phyloP scores from a whole-genome alignment of 495 filamentous ascomycete genomes.

The Trichodelitschia bisporula region DNA sequence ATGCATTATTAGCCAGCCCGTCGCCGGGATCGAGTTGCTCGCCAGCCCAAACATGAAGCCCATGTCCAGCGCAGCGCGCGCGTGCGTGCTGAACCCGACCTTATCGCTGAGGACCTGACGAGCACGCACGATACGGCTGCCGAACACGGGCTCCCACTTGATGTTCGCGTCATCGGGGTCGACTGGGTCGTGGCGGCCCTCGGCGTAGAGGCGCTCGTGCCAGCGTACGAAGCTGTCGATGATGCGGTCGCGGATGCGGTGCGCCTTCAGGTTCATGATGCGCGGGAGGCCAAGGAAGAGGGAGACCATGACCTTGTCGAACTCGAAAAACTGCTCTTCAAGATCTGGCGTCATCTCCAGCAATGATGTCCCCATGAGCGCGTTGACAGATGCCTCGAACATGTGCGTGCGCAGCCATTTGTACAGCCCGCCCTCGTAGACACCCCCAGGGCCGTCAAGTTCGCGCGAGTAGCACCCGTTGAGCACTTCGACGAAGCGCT shows the following conservation, averaged over 20 bases:
- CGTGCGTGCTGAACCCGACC: constrained; percentile 2
- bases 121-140: constrained; percentile 4
- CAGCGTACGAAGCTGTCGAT: constrained; percentile 5
- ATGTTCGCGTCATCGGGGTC: constrained; percentile 7
- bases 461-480: constrained; percentile 1
- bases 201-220: constrained; percentile 4
- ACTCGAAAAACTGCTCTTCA: constrained; percentile 8
- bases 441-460: constrained; percentile 1
- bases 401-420: constrained; percentile 7
- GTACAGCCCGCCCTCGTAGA: constrained; percentile 7
- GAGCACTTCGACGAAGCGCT: constrained; percentile 2
- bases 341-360: constrained; percentile 7
- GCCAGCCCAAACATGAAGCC: constrained; percentile 8
- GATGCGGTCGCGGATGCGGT: constrained; percentile 2
- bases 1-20: constrained; percentile 11
- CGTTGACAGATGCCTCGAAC: constrained; percentile 7
- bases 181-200: constrained; percentile 1
- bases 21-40: constrained; percentile 9
- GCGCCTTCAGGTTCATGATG: constrained; percentile 5
- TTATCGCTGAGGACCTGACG: constrained; percentile 6
- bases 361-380: constrained; percentile 8
- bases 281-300: constrained; percentile 7
- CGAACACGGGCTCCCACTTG: constrained; percentile 7
- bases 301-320: constrained; percentile 7
- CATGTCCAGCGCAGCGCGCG: constrained; percentile 6